These are phyloP conservation scores for Candida morakotiae DNA, from an alignment of 805 yeast species.

Conservation along the genomic window DNA sequence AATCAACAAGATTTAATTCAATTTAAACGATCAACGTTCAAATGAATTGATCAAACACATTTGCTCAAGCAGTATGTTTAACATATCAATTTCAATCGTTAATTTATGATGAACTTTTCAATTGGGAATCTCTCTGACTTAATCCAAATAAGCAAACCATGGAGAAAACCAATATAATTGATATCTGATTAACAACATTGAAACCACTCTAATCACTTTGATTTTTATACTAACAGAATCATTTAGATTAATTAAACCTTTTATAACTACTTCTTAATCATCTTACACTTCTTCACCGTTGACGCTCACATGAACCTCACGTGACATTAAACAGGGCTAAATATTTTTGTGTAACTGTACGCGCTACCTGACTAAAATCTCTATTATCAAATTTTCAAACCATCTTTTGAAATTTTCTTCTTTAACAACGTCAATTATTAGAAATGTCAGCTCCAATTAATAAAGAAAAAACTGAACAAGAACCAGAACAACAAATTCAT, in stretches of 20 bases:
- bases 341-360: neutral
- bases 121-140: constrained; percentile 37
- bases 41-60: no score
- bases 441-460: constrained; percentile 73
- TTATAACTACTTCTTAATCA: no score
- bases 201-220: no score
- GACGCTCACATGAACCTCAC: no score
- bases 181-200: constrained; percentile 2
- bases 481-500: constrained; percentile 78
- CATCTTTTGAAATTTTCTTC: constrained; percentile 9
- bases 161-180: constrained; percentile 20
- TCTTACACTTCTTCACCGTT: no score
- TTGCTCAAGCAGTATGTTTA: no score
- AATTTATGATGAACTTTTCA: constrained; percentile 24
- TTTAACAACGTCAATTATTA: constrained; percentile 34
- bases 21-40: no score
- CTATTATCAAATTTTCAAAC: constrained; percentile 12
- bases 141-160: constrained; percentile 18
- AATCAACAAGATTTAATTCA: no score
- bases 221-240: no score
- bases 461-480: constrained; percentile 79
- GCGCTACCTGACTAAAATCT: neutral
- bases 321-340: neutral
- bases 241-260: no score
- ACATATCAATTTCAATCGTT: neutral